Base-by-base conservation (phyloP, 352 stramenopile genomes). In the Pythium utonaiense region DNA sequence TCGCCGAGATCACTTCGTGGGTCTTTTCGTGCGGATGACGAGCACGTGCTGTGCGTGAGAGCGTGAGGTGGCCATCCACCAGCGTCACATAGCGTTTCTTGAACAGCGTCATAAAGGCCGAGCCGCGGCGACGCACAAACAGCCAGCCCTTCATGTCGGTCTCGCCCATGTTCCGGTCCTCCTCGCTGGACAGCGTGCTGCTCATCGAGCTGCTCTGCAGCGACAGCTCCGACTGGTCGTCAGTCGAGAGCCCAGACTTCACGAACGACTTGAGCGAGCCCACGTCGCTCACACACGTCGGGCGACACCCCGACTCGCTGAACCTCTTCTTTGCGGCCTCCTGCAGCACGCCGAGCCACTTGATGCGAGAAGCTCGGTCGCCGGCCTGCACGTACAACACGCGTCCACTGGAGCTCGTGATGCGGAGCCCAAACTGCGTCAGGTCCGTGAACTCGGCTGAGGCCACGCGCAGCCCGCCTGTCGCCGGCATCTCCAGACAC, bases 391-490 rank as follows among this genome's bases (percentile, higher is more conserved):
- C 63, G 50, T 81, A 75, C 25, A 90, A 61, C 34, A 83, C 64
- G 21, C 80, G 78, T 14, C 80, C 80, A 24, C 73, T 86, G 6
- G 77, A 86, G 70, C 78, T 88, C 6, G 70, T 84, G 30, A 90
- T 65, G 40, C 73, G 67, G 14, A 90, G 60, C 3, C 80, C 80
- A 49, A 86, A 90, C 52, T 67, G 61, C 10, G 80, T 90, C 40
- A 77, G 56, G 52, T 78, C 67, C 13, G 74, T 73, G 19, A 82
- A 41, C 30, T 75, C 70, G 17, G 66, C 80, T 27, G 63, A 52
- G 1, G 69, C 69, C 9, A 90, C 76, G 38, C 80, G 80, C 21
- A 90, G 56, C 0, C 80, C 80, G 13, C 80, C 80, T 8, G 72
- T 73, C 6, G 79, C 70, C 0, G 78, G 73, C 49, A 90, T 60